Evolutionary conservation across 805 yeast species (phyloP).

Genomic region (Nakazawaea peltata): DNA sequence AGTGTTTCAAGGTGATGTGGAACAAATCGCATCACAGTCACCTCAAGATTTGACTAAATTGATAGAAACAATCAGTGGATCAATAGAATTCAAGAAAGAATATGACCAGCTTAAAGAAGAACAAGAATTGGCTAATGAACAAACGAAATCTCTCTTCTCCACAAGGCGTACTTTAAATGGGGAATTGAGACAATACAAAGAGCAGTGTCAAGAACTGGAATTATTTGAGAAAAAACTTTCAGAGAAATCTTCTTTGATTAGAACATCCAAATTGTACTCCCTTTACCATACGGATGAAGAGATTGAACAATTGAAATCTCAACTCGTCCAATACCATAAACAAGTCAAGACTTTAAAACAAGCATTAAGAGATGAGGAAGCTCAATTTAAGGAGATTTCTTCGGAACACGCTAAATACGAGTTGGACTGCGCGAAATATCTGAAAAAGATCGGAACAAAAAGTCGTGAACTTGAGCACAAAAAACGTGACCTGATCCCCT

Average conservation of each 20-base stretch:
- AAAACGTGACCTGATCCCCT: constrained; percentile 49
- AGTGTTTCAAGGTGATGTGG: constrained; percentile 97
- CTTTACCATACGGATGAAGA: constrained; percentile 50
- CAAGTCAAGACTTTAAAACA: constrained; percentile 27
- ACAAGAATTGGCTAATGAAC: constrained; percentile 56
- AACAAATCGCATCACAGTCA: constrained; percentile 82
- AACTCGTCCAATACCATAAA: constrained; percentile 27
- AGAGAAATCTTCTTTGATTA: constrained; percentile 39
- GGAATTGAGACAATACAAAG: constrained; percentile 72
- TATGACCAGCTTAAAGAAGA: constrained; percentile 60
- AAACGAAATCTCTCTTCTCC: constrained; percentile 55
- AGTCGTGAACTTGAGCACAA: constrained; percentile 33
- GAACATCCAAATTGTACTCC: constrained; percentile 50
- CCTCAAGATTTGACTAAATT: constrained; percentile 65
- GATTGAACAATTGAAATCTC: constrained; percentile 26
- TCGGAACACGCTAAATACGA: constrained; percentile 39
- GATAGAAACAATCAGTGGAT: constrained; percentile 81
- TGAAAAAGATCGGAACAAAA: constrained; percentile 27
- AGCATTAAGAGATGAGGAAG: constrained; percentile 21
- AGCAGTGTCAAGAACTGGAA: constrained; percentile 66
- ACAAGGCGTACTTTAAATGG: constrained; percentile 61
- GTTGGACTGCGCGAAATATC: constrained; percentile 31
- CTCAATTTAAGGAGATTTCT: constrained; percentile 19
- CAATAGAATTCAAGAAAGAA: constrained; percentile 55
- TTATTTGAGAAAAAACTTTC: constrained; percentile 47